Base-by-base conservation (phyloP, 2,329 filamentous ascomycete species). In the Fragosphaeria purpurea region DNA sequence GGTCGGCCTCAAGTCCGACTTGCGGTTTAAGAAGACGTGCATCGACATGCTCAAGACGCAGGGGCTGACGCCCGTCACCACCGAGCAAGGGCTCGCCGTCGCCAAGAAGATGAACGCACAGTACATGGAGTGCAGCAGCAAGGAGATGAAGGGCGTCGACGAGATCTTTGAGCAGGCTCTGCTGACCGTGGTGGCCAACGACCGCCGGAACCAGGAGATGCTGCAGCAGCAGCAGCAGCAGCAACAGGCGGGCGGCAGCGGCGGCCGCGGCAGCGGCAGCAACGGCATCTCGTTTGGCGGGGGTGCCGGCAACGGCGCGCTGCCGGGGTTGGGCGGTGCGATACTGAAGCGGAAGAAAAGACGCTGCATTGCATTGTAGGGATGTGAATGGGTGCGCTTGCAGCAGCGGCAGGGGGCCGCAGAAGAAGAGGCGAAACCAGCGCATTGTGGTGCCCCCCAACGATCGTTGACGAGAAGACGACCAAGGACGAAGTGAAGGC, bases 11-110 rank as follows among this genome's bases (percentile, higher is more conserved):
- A 98, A 98, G 71, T 96, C 91, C 31, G 93, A 98, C 69, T 83
- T 98, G 54, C 89, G 93, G 61, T 81, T 85, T 71, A 97, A 97
- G 76, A 85, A 88, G 69, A 91, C 89, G 48, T 97, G 93, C 70
- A 95, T 97, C 69, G 93, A 98, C 66, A 89, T 98, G 66, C 88
- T 98, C 70, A 96, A 95, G 72, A 95, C 91, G 12, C 93, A 98
- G 68, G 93, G 93, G 45, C 79, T 98, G 53, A 97, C 91, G 2
- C 93, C 93, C 5, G 91, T 98, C 46, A 96, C 90, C 1, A 82
- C 83, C 47, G 87, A 95, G 61, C 91, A 98, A 69, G 93, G 91
- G 56, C 79, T 85, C 64, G 78, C 81, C 7, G 90, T 98, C 32
- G 90, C 93, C 50, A 80, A 84, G 63, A 93, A 91, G 71, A 98